phyloP scores from a whole-genome alignment of 164 flowering plant genomes.

The Vitis riparia region DNA sequence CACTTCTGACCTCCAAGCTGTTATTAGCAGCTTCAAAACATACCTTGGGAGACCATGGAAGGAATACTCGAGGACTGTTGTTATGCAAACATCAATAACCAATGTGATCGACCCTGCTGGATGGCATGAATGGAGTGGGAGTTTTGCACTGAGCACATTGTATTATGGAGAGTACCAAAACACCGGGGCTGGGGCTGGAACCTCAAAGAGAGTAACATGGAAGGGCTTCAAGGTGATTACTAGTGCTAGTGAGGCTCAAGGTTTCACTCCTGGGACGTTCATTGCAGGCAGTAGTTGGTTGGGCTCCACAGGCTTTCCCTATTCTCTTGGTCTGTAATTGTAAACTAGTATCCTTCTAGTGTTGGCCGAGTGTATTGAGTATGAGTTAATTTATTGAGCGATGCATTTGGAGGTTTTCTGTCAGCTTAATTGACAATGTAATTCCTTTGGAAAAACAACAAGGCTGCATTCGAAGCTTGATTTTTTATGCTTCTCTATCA shows the following conservation, averaged over 20 bases:
- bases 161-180: slow-evolving; percentile 66
- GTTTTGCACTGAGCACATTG: slow-evolving; percentile 56
- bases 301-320: slow-evolving; percentile 60
- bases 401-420: not conserved
- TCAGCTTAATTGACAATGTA: not conserved
- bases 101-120: slow-evolving; percentile 65
- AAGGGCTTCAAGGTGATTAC: slow-evolving; percentile 53
- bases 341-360: not conserved
- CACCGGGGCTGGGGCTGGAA: slow-evolving; percentile 64
- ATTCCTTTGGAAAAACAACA: too few relatives aligned
- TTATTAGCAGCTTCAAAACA: slow-evolving; percentile 41
- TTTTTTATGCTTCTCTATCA: too few relatives aligned
- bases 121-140: slow-evolving; percentile 74
- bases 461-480: too few relatives aligned
- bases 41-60: slow-evolving; percentile 86
- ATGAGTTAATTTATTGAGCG: not conserved
- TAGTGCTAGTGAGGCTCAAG: slow-evolving; percentile 47
- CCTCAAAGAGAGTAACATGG: slow-evolving; percentile 64
- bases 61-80: slow-evolving; percentile 63
- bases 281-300: slow-evolving; percentile 60
- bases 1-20: slow-evolving; percentile 48
- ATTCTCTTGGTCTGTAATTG: slow-evolving; percentile 41
- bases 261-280: slow-evolving; percentile 45
- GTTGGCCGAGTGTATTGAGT: not conserved
- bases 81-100: slow-evolving; percentile 54